Conservation (phyloP, 129 eudicot genomes). For the Solidago caesia region DNA sequence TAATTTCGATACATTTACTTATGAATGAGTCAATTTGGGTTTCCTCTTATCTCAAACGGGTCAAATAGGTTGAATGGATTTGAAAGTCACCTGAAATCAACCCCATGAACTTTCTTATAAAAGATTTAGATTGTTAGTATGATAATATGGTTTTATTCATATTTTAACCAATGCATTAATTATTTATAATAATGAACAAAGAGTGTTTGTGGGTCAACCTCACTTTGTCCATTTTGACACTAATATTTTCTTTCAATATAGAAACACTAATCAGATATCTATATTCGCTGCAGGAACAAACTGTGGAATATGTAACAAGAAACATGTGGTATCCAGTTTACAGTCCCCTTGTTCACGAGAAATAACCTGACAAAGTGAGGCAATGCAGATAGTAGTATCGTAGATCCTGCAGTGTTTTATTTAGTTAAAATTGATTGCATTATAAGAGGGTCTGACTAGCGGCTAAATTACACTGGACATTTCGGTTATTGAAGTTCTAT, state of each 20-base stretch:
- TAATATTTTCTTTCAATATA: neutral
- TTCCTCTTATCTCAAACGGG: neutral
- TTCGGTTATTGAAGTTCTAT: conserved; percentile 20
- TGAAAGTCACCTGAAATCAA: neutral
- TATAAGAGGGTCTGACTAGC: conserved; percentile 14
- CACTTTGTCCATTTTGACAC: neutral
- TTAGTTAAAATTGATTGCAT: conserved; percentile 7
- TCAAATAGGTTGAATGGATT: neutral
- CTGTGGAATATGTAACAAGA: conserved; percentile 51
- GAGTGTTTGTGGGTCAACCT: neutral
- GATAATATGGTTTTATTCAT: neutral
- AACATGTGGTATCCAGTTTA: conserved; percentile 96
- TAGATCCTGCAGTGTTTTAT: conserved; percentile 19
- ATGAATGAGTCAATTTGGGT: neutral
- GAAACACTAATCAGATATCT: neutral
- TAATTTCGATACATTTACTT: neutral
- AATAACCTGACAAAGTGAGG: conserved; percentile 41
- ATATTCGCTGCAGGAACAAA: conserved; percentile 68
- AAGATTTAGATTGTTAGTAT: neutral
- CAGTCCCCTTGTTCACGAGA: conserved; percentile 94
- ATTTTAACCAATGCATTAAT: neutral
- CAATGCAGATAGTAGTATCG: neutral
- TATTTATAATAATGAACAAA: too few species aligned
- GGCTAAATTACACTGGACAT: conserved; percentile 19
- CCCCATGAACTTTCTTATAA: neutral